A percentile compares a stretch with the other conserved stretches of the same genome.
These are phyloP conservation scores for Starmerella bombi DNA, from an alignment of 805 yeast genomes.

Conservation along the genomic window DNA sequence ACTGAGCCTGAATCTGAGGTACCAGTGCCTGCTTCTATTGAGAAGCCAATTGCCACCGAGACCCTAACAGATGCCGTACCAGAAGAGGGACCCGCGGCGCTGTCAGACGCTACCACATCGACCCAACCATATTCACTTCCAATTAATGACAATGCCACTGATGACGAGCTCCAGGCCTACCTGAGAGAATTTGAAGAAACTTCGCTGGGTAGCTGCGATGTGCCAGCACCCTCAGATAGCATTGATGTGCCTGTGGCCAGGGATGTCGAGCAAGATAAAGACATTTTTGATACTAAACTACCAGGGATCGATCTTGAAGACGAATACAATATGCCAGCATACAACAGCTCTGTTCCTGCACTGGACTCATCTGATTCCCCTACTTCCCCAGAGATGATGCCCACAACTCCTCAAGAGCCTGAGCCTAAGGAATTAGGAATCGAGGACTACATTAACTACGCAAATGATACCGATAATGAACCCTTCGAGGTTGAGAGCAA, in stretches of 20 bases:
- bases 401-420: background rate
- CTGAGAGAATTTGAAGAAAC: conserved; percentile 9
- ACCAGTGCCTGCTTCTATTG: background rate
- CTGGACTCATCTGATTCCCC: background rate
- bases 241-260: background rate
- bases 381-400: background rate
- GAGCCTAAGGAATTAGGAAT: conserved; percentile 2
- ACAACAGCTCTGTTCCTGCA: background rate
- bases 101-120: background rate
- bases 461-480: background rate
- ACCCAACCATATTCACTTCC: no score
- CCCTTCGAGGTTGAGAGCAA: background rate
- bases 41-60: background rate
- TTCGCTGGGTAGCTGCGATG: background rate
- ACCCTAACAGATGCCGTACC: background rate
- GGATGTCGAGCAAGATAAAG: no score
- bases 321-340: background rate
- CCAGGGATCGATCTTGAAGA: background rate
- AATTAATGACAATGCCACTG: conserved; percentile 3
- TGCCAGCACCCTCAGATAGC: background rate
- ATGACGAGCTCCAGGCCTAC: conserved; percentile 10
- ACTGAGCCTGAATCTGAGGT: background rate
- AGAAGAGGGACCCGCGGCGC: background rate
- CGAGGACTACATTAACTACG: conserved; percentile 9
- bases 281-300: no score